Percentiles rank a stretch among this genome's conserved stretches.
Evolutionary conservation across 106 monocot genomes (phyloP).

Genomic region (Platanthera guangdongensis): DNA sequence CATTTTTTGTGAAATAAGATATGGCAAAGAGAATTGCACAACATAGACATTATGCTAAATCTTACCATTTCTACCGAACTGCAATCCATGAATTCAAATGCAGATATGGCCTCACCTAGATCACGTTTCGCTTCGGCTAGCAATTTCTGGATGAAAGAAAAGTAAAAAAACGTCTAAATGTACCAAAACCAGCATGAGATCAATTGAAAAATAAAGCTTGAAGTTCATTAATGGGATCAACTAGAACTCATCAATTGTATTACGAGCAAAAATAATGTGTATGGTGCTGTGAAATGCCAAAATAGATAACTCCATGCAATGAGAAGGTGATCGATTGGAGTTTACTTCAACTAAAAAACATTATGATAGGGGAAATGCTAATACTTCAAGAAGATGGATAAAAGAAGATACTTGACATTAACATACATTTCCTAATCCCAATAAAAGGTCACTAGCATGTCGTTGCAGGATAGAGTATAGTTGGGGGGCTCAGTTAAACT

Average conservation of each 20-base stretch:
- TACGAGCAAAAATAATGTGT: no score
- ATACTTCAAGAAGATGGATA: no score
- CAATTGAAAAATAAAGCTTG: not conserved
- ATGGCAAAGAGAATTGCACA: not conserved
- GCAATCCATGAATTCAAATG: slow-evolving; percentile 93
- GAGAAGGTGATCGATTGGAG: no score
- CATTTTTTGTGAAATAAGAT: not conserved
- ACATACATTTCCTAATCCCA: no score
- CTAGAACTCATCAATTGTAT: not conserved
- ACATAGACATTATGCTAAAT: slow-evolving; percentile 2
- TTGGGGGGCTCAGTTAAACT: no score
- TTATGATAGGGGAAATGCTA: no score
- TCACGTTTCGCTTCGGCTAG: slow-evolving; percentile 65
- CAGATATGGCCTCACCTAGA: slow-evolving; percentile 84
- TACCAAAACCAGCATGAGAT: not conserved
- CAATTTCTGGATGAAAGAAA: slow-evolving; percentile 49
- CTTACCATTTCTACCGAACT: slow-evolving; percentile 80
- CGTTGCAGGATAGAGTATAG: no score
- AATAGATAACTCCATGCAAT: no score
- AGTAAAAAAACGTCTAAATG: not conserved
- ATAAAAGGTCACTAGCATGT: no score
- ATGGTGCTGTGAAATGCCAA: no score
- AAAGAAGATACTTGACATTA: no score
- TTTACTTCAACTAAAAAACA: no score
- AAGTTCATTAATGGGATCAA: not conserved